Conservation (phyloP, 768 basidiomycete species). For the Suillus bovinus region DNA sequence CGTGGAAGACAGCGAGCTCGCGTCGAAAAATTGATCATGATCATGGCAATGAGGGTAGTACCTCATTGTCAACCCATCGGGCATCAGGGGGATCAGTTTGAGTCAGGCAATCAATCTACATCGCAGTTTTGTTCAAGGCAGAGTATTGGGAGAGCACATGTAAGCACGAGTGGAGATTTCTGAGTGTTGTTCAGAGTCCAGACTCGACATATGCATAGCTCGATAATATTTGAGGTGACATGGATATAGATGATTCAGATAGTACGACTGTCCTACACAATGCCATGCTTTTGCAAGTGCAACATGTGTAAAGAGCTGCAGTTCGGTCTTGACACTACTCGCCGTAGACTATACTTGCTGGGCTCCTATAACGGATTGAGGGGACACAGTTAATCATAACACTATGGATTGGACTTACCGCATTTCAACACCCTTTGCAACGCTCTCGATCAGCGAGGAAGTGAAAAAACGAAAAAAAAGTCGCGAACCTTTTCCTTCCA, state of each 20-base stretch:
- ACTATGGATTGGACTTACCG: conserved; percentile 18
- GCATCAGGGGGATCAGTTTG: not conserved
- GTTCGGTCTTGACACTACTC: not conserved
- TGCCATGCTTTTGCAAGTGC: not conserved
- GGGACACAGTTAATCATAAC: too few relatives aligned
- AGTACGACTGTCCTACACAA: not conserved
- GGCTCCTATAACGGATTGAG: not conserved
- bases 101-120: not conserved
- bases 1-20: too few relatives aligned
- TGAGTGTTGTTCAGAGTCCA: not conserved
- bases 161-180: too few relatives aligned
- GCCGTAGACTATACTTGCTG: conserved; percentile 5
- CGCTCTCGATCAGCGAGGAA: not conserved
- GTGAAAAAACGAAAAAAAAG: not conserved
- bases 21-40: too few relatives aligned
- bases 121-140: not conserved
- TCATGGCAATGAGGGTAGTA: too few relatives aligned
- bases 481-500: conserved; percentile 38
- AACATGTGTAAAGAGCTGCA: not conserved
- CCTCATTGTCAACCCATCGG: not conserved
- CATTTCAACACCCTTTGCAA: conserved; percentile 32
- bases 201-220: not conserved
- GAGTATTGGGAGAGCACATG: too few relatives aligned
- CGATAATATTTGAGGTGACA: not conserved
- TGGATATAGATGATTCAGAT: not conserved